Conservation (phyloP, 805 yeast genomes). For the Barnettozyma wickerhamii region DNA sequence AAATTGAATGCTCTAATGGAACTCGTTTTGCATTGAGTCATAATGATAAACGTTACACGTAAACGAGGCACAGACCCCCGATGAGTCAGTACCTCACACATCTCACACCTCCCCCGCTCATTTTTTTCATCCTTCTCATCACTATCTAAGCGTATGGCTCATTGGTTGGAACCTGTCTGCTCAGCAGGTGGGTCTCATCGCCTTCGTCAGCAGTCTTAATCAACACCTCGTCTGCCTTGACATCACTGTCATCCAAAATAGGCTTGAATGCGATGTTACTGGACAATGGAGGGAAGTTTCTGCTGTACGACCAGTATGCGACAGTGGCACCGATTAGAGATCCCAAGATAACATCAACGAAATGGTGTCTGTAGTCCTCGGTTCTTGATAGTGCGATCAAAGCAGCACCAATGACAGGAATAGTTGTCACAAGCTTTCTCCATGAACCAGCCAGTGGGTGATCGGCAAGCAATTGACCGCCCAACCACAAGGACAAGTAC, state of each 20-base stretch:
- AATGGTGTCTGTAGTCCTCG: constrained; percentile 92
- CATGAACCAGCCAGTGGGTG: constrained; percentile 52
- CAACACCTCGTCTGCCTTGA: constrained; percentile 24
- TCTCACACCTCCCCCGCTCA: too few relatives aligned
- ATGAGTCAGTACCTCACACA: too few relatives aligned
- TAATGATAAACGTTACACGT: too few relatives aligned
- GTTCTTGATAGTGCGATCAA: constrained; percentile 83
- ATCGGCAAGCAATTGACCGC: constrained; percentile 57
- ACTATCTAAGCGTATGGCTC: neutral
- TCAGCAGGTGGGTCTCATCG: constrained; percentile 14
- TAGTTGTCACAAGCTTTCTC: constrained; percentile 48
- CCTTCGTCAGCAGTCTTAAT: constrained; percentile 18
- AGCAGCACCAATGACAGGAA: constrained; percentile 66
- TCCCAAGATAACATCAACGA: constrained; percentile 78
- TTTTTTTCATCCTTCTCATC: too few relatives aligned
- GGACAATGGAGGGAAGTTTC: constrained; percentile 36
- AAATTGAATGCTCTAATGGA: too few relatives aligned
- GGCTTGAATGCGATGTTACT: constrained; percentile 36
- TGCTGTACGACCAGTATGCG: constrained; percentile 42
- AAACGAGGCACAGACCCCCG: too few relatives aligned
- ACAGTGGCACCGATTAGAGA: constrained; percentile 56
- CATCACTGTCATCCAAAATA: constrained; percentile 36
- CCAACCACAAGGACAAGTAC: constrained; percentile 57
- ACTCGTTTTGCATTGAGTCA: too few relatives aligned
- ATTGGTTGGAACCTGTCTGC: constrained; percentile 2